phyloP scores from a whole-genome alignment of 2,329 filamentous ascomycete species.

The Clathrospora elynae region DNA sequence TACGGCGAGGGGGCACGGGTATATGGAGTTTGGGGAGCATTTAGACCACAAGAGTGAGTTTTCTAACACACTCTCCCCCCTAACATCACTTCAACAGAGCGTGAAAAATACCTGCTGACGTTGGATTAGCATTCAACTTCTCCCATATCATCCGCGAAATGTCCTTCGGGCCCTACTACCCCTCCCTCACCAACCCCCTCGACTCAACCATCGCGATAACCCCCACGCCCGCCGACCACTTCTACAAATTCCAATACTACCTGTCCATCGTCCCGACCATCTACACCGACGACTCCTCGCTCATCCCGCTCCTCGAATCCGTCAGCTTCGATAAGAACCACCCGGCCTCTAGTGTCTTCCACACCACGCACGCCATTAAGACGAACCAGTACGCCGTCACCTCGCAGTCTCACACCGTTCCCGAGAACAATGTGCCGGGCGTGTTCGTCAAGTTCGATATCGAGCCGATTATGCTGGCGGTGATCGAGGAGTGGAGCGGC shows the following conservation, averaged over 20 bases:
- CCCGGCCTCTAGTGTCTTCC: constrained; percentile 46
- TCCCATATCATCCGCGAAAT: constrained; percentile 95
- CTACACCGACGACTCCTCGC: constrained; percentile 65
- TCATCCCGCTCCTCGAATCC: constrained; percentile 55
- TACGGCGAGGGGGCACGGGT: constrained; percentile 93
- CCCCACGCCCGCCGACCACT: constrained; percentile 73
- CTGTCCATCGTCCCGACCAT: constrained; percentile 92
- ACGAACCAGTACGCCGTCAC: constrained; percentile 99
- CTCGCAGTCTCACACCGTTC: constrained; percentile 75
- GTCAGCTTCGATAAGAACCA: constrained; percentile 40
- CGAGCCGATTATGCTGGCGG: constrained; percentile 86
- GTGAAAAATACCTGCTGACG: constrained; percentile 8
- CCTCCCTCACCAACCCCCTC: constrained; percentile 88
- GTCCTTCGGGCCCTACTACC: constrained; percentile 96
- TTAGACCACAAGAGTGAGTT: constrained; percentile 77
- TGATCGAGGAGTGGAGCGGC: constrained; percentile 79
- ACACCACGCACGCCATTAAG: constrained; percentile 65
- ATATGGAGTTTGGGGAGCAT: constrained; percentile 78
- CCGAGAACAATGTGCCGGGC: constrained; percentile 75
- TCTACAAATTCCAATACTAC: constrained; percentile 98
- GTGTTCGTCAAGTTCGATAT: constrained; percentile 99
- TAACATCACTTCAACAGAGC: not conserved
- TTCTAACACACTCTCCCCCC: not conserved
- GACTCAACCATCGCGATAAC: constrained; percentile 90
- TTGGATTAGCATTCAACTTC: constrained; percentile 85